These are phyloP conservation scores for Aureobasidium sp. DNA, from an alignment of 2,329 filamentous ascomycete species.

Conservation along the genomic window DNA sequence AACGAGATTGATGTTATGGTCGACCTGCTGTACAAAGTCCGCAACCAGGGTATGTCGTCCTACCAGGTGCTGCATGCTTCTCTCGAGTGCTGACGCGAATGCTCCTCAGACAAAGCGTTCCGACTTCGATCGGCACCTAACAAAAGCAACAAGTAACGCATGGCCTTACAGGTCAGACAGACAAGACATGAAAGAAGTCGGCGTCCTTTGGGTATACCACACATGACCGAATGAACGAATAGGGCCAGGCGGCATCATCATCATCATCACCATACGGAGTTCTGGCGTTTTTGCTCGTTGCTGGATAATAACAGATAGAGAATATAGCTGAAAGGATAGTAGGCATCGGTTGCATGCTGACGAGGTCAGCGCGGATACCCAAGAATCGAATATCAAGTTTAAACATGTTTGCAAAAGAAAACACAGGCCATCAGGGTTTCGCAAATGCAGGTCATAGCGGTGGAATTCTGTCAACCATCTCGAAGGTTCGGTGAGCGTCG, in stretches of 20 bases:
- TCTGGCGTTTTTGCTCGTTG: not conserved
- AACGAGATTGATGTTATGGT: slow-evolving; percentile 78
- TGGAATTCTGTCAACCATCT: slow-evolving; percentile 3
- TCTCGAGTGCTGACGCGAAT: not conserved
- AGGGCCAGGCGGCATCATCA: not conserved
- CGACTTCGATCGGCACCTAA: slow-evolving; percentile 30
- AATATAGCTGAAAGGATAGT: not conserved
- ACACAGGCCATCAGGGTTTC: slow-evolving; percentile 6
- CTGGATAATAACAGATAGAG: not conserved
- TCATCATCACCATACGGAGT: slow-evolving; percentile 2
- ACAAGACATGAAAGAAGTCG: not conserved
- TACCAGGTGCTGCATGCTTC: not conserved
- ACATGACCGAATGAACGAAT: not conserved
- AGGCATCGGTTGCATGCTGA: not conserved
- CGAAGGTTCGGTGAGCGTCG: not conserved
- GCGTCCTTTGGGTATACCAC: slow-evolving; percentile 6
- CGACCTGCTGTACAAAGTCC: slow-evolving; percentile 65
- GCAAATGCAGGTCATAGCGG: not conserved
- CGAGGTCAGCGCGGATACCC: not conserved
- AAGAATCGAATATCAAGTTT: not conserved
- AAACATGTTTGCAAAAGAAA: slow-evolving; percentile 7
- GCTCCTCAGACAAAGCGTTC: slow-evolving; percentile 37
- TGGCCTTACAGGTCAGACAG: not conserved
- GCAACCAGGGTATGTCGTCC: slow-evolving; percentile 42
- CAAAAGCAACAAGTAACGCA: slow-evolving; percentile 1